Percentiles rank a stretch among this genome's conserved stretches.
Evolutionary conservation across 129 eudicot species (phyloP).

Genomic region (Flaveria sonorensis): DNA sequence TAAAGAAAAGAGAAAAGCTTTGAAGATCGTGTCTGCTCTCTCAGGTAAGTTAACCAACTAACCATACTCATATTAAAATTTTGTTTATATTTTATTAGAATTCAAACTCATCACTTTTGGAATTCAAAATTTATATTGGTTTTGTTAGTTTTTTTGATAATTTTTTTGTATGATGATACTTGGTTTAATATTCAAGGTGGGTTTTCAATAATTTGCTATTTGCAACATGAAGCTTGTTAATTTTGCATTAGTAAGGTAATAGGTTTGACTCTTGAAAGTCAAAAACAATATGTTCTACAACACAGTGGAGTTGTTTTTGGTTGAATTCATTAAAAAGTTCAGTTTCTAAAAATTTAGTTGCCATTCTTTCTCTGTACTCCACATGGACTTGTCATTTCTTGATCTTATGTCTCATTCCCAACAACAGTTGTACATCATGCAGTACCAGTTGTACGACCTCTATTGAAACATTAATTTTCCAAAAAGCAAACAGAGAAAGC

Average conservation of each 20-base stretch:
- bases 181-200: neutral
- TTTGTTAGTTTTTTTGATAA: neutral
- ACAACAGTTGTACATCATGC: slow-evolving; percentile 36
- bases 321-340: slow-evolving; percentile 21
- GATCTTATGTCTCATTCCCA: slow-evolving; percentile 37
- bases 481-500: slow-evolving; percentile 25
- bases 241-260: slow-evolving; percentile 15
- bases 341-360: slow-evolving; percentile 25
- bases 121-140: neutral
- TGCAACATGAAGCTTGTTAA: slow-evolving; percentile 1
- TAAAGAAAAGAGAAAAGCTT: slow-evolving; percentile 70
- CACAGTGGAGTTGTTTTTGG: slow-evolving; percentile 25
- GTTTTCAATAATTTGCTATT: neutral
- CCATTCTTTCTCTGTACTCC: slow-evolving; percentile 40
- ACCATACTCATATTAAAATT: slow-evolving; percentile 1
- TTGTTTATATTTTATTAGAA: neutral
- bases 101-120: neutral
- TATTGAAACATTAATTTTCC: slow-evolving; percentile 28
- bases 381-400: slow-evolving; percentile 43
- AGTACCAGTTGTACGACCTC: slow-evolving; percentile 14
- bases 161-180: neutral
- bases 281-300: slow-evolving; percentile 14
- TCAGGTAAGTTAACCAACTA: slow-evolving; percentile 50
- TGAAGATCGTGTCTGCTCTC: slow-evolving; percentile 74
- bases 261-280: slow-evolving; percentile 26